Evolutionary conservation across 441 rosid genomes (phyloP), one percentile per base, ranked within the genome.

Genomic region (Croton laevigatus): DNA sequence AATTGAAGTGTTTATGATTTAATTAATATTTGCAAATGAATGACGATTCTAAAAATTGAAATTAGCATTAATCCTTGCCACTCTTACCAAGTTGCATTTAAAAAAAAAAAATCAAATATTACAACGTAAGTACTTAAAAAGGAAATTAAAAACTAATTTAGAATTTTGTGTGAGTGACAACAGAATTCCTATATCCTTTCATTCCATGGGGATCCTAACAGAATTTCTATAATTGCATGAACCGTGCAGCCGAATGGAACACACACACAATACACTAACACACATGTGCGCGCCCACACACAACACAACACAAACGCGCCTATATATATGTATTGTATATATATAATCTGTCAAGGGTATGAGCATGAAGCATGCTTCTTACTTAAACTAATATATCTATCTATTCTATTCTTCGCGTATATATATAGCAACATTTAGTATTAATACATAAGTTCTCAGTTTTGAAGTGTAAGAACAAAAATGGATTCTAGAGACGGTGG

Each of bases 241-340:
- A 73, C 17, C 78, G 62, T 72, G 82, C 80, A 58, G 62, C 51
- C 19, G 22, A 36, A 69, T 52, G 44, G 34, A 69, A 71, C 32
- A 75, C 78, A 69, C 71, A 67, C 7, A 36, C 32, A 27, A 27
- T 27, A 27, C 32, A 27, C 32, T 27, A 27, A 27, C 32, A 27
- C 32, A 27, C 32, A n/a, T n/a, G 32, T 27, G 32, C 32, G 32
- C 32, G 1, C 1, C 1, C 32, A 27, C 32, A 27, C 32, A 27
- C 32, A 27, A 27, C 32, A 27, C 32, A n/a, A n/a, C n/a, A n/a
- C n/a, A n/a, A n/a, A n/a, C n/a, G n/a, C n/a, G n/a, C n/a, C n/a
- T n/a, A 27, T 27, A 27, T 27, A 27, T 27, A 27, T 27, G n/a
- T n/a, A n/a, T n/a, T n/a, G n/a, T n/a, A 27, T 27, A 27, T 27